Percentiles rank a stretch among this genome's conserved stretches.
These are phyloP conservation scores for Euphrasia confusa DNA, from an alignment of 257 asterid genomes.

Conservation along the genomic window DNA sequence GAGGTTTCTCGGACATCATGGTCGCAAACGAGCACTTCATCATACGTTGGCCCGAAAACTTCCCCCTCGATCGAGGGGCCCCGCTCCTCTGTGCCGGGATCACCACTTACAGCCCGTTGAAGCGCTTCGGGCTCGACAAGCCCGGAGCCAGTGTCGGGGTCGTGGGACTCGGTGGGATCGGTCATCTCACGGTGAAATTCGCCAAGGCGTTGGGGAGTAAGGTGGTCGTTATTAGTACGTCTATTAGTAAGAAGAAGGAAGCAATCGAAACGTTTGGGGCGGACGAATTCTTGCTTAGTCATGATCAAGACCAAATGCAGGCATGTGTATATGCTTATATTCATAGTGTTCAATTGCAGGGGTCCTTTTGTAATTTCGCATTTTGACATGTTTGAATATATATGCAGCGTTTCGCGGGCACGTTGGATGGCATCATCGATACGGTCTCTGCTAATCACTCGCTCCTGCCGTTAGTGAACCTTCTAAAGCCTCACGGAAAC, in stretches of 20 bases:
- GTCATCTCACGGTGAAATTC: not conserved
- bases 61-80: not conserved
- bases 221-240: not conserved
- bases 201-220: not conserved
- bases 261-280: not conserved
- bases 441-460: not conserved
- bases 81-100: conserved; percentile 43
- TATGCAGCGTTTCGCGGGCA: not conserved
- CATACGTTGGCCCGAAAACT: not conserved
- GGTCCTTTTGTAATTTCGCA: too few species aligned
- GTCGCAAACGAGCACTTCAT: not conserved
- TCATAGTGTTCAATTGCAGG: not conserved
- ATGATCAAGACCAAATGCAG: not conserved
- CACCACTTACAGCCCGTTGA: conserved; percentile 29
- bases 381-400: not conserved
- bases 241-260: not conserved
- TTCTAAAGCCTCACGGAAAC: not conserved
- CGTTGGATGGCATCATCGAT: not conserved
- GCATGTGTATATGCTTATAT: not conserved
- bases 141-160: conserved; percentile 41
- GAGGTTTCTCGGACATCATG: conserved; percentile 40
- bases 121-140: conserved; percentile 36
- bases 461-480: not conserved
- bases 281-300: not conserved
- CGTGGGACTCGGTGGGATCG: conserved; percentile 48